phyloP scores from a whole-genome alignment of 345 rosid genomes.

The Boechera stricta region DNA sequence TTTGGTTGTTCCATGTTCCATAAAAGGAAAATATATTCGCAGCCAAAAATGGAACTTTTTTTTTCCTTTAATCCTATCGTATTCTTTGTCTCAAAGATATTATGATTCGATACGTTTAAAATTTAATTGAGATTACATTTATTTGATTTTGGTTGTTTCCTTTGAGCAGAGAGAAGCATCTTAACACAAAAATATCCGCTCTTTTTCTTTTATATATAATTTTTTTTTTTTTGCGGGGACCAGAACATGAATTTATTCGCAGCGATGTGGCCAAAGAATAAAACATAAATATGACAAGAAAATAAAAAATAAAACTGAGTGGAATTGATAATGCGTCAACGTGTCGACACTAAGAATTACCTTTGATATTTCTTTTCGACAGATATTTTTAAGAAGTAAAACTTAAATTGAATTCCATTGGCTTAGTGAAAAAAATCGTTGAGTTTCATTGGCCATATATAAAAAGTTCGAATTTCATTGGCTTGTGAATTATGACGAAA shows the following conservation, averaged over 20 bases:
- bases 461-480: slow-evolving; percentile 15
- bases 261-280: slow-evolving; percentile 37
- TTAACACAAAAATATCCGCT: slow-evolving; percentile 20
- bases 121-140: slow-evolving; percentile 31
- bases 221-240: slow-evolving; percentile 31
- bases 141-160: slow-evolving; percentile 34
- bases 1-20: slow-evolving; percentile 39
- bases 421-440: slow-evolving; percentile 17
- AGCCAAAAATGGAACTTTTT: slow-evolving; percentile 34
- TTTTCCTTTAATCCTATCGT: slow-evolving; percentile 25
- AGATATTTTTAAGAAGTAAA: slow-evolving; percentile 5
- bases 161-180: slow-evolving; percentile 35
- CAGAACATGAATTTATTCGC: slow-evolving; percentile 39
- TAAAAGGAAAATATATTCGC: slow-evolving; percentile 46
- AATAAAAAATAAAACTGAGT: slow-evolving; percentile 19
- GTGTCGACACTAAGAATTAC: slow-evolving; percentile 31
- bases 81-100: slow-evolving; percentile 40
- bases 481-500: slow-evolving; percentile 40
- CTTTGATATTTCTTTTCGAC: neutral
- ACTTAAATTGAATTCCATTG: slow-evolving; percentile 6
- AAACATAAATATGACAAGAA: slow-evolving; percentile 36
- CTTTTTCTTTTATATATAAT: neutral
- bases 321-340: slow-evolving; percentile 40
- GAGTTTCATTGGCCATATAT: slow-evolving; percentile 26
- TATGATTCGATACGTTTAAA: slow-evolving; percentile 30